These are phyloP conservation scores for Bipolaris zeicola DNA, from an alignment of 2,329 filamentous ascomycete species.

Conservation along the genomic window DNA sequence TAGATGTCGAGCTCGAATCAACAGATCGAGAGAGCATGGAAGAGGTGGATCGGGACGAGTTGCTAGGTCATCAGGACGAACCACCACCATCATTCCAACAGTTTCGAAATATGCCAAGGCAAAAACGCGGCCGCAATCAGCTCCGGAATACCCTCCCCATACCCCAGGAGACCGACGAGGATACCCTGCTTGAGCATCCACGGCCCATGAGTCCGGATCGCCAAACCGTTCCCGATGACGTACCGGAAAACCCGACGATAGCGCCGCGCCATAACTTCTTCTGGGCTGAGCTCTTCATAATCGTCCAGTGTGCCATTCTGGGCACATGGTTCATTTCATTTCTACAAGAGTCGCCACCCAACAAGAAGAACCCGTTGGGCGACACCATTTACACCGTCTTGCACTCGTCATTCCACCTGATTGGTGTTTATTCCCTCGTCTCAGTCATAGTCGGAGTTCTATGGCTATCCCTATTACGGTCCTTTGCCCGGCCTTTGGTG, in stretches of 20 bases:
- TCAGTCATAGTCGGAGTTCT: constrained; percentile 84
- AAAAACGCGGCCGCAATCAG: constrained; percentile 49
- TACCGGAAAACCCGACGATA: constrained; percentile 55
- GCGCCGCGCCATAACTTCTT: constrained; percentile 76
- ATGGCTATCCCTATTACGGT: constrained; percentile 87
- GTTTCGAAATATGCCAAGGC: constrained; percentile 55
- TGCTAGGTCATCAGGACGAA: constrained; percentile 54
- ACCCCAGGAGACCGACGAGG: constrained; percentile 59
- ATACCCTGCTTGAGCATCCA: constrained; percentile 53
- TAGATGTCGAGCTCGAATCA: constrained; percentile 83
- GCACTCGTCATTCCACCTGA: constrained; percentile 83
- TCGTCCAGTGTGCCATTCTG: constrained; percentile 80
- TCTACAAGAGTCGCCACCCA: constrained; percentile 79
- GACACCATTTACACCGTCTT: constrained; percentile 95
- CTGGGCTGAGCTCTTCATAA: constrained; percentile 88
- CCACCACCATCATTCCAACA: constrained; percentile 63
- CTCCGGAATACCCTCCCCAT: constrained; percentile 49
- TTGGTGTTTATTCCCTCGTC: constrained; percentile 90
- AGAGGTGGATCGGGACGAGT: constrained; percentile 45
- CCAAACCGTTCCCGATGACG: constrained; percentile 62
- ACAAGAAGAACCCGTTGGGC: constrained; percentile 72
- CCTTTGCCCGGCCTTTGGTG: constrained; percentile 85
- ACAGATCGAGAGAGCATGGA: constrained; percentile 56
- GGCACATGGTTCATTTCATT: constrained; percentile 89
- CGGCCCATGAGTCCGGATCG: constrained; percentile 55